phyloP scores from a whole-genome alignment of 2,329 filamentous ascomycete genomes.

The Leptosphaerulina australis region DNA sequence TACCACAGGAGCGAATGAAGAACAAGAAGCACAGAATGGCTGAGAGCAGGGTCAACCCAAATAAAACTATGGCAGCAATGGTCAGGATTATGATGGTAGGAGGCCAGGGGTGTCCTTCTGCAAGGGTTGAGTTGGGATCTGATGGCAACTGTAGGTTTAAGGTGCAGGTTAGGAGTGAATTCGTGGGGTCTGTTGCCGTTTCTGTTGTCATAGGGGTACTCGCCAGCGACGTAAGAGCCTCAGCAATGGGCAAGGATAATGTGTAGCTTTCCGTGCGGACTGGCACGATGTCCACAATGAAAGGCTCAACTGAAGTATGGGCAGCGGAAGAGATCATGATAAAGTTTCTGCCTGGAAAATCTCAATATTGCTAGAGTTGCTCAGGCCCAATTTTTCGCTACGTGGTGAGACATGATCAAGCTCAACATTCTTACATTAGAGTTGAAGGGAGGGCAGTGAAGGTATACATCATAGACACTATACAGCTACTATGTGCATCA shows the following conservation, averaged over 20 bases:
- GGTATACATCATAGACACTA: no score
- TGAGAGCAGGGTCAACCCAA: background rate
- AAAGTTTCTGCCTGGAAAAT: background rate
- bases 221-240: background rate
- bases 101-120: background rate
- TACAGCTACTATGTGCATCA: no score
- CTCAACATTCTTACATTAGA: no score
- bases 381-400: background rate
- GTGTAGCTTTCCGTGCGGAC: background rate
- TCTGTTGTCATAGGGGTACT: background rate
- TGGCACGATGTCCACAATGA: background rate
- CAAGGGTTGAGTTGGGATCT: background rate
- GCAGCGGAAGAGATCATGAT: background rate
- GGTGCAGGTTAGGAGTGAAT: background rate
- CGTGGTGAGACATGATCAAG: background rate
- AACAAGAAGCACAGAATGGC: slow-evolving; percentile 5
- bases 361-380: background rate
- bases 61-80: background rate
- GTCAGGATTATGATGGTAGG: background rate
- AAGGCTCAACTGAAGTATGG: background rate
- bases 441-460: no score
- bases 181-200: background rate
- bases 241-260: background rate
- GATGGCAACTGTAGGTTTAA: background rate
- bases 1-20: background rate